Conservation (phyloP, 2,329 filamentous ascomycete genomes). For the Cladosporium sp. region DNA sequence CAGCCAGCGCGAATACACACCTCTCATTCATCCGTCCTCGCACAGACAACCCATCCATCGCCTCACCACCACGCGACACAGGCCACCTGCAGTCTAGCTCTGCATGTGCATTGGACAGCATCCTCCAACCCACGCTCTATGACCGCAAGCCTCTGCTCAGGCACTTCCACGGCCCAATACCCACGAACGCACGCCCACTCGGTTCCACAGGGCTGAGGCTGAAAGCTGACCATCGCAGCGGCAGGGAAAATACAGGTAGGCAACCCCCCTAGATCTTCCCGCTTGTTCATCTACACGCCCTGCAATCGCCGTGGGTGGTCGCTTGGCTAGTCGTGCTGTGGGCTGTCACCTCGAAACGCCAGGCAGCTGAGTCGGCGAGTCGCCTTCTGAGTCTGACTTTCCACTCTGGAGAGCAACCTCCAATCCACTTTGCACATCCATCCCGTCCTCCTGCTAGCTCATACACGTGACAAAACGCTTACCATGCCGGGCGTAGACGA, state of each 20-base stretch:
- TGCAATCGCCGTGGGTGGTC: conserved; percentile 7
- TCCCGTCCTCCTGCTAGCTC: background rate
- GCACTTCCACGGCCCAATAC: background rate
- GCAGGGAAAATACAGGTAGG: conserved; percentile 21
- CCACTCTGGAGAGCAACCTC: background rate
- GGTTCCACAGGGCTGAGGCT: conserved; percentile 21
- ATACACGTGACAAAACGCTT: conserved; percentile 1
- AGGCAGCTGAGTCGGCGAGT: conserved; percentile 8
- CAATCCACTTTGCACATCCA: background rate
- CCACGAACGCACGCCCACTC: background rate
- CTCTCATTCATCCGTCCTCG: background rate
- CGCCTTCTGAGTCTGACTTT: conserved; percentile 8
- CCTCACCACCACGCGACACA: conserved; percentile 8
- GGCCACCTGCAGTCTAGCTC: conserved; percentile 7
- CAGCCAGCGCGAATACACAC: background rate
- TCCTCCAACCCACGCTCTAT: background rate
- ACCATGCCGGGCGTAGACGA: conserved; percentile 25
- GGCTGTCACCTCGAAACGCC: background rate
- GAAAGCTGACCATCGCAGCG: conserved; percentile 18
- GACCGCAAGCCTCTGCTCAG: conserved; percentile 1
- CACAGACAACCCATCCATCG: background rate
- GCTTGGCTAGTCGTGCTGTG: conserved; percentile 2
- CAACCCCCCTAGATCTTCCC: conserved; percentile 6
- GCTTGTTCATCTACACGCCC: conserved; percentile 1
- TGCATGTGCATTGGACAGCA: conserved; percentile 12